These are phyloP conservation scores for Metarhizium rileyi DNA, from an alignment of 2,329 filamentous ascomycete species.

Conservation along the genomic window DNA sequence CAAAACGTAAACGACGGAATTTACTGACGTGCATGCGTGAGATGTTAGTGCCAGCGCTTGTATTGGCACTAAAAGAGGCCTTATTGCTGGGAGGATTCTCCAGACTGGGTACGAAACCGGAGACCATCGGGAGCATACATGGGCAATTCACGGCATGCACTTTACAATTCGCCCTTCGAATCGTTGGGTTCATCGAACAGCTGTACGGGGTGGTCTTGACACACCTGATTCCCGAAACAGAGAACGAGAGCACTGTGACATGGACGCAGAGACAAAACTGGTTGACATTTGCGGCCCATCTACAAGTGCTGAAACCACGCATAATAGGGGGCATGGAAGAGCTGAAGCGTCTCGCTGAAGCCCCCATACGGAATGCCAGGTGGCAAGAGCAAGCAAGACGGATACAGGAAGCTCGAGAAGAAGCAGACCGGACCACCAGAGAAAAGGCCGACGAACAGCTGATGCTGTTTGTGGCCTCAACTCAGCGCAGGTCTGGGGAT, in stretches of 20 bases:
- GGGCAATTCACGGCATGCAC: conserved; percentile 8
- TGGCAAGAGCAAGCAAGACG: background rate
- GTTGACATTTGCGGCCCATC: background rate
- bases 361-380: background rate
- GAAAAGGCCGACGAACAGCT: conserved; percentile 4
- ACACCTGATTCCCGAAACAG: background rate
- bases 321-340: background rate
- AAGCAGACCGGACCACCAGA: background rate
- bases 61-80: conserved; percentile 13
- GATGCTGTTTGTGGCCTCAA: conserved; percentile 12
- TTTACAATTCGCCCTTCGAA: conserved; percentile 4
- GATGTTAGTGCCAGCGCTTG: conserved; percentile 17
- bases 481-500: conserved; percentile 7
- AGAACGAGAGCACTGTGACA: background rate
- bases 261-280: background rate
- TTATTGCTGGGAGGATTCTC: conserved; percentile 13
- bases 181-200: conserved; percentile 1
- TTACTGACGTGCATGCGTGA: conserved; percentile 8
- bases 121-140: background rate
- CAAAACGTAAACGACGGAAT: background rate
- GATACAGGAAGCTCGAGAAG: conserved; percentile 1
- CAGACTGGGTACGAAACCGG: background rate
- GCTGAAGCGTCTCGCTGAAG: background rate
- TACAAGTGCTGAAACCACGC: background rate
- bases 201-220: background rate